phyloP scores from a whole-genome alignment of 495 filamentous ascomycete species.

The Neurospora sp. region DNA sequence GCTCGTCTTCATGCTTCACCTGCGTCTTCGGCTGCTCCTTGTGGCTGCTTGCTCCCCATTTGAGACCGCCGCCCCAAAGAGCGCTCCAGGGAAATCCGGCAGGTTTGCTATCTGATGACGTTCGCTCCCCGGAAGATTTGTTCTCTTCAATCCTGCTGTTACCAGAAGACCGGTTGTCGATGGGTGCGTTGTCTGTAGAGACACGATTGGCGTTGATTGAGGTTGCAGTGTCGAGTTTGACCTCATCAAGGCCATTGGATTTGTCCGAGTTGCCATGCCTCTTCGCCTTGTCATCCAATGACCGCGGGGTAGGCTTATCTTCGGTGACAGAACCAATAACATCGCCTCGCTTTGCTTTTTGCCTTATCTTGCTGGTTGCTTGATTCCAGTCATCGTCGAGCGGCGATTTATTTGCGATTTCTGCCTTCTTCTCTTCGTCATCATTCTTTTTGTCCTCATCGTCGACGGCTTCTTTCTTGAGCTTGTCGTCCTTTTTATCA shows the following conservation, averaged over 20 bases:
- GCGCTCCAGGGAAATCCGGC: not conserved
- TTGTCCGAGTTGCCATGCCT: slow-evolving; percentile 13
- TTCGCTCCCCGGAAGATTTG: not conserved
- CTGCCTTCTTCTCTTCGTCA: slow-evolving; percentile 13
- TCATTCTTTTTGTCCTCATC: slow-evolving; percentile 14
- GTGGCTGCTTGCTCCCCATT: not conserved
- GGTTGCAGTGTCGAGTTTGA: slow-evolving; percentile 38
- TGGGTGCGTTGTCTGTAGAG: slow-evolving; percentile 19
- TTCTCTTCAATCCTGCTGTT: not conserved
- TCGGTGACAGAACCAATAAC: not conserved
- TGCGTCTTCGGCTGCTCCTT: slow-evolving; percentile 1
- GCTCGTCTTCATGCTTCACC: slow-evolving; percentile 14
- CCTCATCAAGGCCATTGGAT: slow-evolving; percentile 35
- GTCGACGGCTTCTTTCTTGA: slow-evolving; percentile 21
- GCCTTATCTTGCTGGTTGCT: not conserved
- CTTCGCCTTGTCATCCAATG: not conserved
- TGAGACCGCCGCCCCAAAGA: not conserved
- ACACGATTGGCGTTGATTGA: slow-evolving; percentile 28
- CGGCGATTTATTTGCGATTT: slow-evolving; percentile 11
- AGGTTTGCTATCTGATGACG: not conserved
- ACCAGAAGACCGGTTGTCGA: not conserved
- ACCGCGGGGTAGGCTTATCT: not conserved
- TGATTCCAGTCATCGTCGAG: slow-evolving; percentile 14
- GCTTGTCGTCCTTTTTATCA: slow-evolving; percentile 21
- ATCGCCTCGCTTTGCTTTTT: not conserved